Percentiles rank a stretch among this genome's conserved stretches.
phyloP scores from a whole-genome alignment of 805 yeast genomes.

The Tetrapisispora phaffii region DNA sequence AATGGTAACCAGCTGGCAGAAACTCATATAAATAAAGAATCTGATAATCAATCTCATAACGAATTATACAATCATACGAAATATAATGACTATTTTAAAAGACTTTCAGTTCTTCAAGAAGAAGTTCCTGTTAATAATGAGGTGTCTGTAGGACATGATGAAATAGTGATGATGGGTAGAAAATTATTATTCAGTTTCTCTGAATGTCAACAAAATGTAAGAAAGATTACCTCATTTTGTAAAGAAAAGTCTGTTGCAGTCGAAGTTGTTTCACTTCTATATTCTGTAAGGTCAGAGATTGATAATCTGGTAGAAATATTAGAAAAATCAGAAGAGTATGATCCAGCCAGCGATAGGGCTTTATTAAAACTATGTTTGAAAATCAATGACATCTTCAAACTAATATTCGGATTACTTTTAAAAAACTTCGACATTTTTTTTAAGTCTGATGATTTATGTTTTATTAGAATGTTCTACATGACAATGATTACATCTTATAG shows the following conservation, averaged over 20 bases:
- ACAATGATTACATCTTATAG: slow-evolving; percentile 52
- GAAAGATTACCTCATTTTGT: slow-evolving; percentile 50
- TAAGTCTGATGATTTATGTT: slow-evolving; percentile 52
- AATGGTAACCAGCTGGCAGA: not conserved
- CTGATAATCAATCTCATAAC: not conserved
- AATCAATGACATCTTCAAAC: slow-evolving; percentile 40
- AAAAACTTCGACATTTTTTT: slow-evolving; percentile 41
- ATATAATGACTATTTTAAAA: slow-evolving; percentile 53
- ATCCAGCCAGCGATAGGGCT: slow-evolving; percentile 29
- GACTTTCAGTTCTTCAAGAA: slow-evolving; percentile 57
- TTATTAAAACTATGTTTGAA: slow-evolving; percentile 31
- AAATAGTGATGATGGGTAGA: slow-evolving; percentile 35
- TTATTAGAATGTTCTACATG: slow-evolving; percentile 53
- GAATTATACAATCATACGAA: slow-evolving; percentile 31
- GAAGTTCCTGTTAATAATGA: slow-evolving; percentile 20
- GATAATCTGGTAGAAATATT: slow-evolving; percentile 49
- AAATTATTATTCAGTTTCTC: slow-evolving; percentile 53
- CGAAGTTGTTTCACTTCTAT: slow-evolving; percentile 42
- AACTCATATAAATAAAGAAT: not conserved
- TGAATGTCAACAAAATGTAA: slow-evolving; percentile 51
- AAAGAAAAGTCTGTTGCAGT: slow-evolving; percentile 44
- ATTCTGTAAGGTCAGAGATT: slow-evolving; percentile 43
- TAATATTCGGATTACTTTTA: slow-evolving; percentile 33
- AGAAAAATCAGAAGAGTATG: slow-evolving; percentile 41
- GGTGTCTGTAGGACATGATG: slow-evolving; percentile 25